Conservation (phyloP, 1,284 basidiomycete species). For the Ganoderma leucocontextum region DNA sequence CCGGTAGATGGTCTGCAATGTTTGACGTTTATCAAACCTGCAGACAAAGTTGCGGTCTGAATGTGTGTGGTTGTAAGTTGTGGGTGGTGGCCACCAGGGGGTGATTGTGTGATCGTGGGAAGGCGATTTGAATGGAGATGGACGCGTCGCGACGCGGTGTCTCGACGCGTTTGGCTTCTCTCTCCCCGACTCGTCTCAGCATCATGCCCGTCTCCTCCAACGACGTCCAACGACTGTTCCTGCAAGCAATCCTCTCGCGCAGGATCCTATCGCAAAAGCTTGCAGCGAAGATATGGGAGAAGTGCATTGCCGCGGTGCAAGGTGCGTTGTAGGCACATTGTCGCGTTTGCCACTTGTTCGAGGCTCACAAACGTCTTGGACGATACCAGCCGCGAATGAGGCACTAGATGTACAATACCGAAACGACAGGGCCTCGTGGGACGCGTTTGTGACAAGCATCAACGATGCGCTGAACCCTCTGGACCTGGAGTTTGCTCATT, state of each 20-base stretch:
- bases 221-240: conserved; percentile 78
- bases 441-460: conserved; percentile 63
- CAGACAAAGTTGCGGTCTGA: neutral
- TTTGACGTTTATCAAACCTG: neutral
- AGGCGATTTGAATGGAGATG: conserved; percentile 16
- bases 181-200: conserved; percentile 24
- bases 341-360: conserved; percentile 2
- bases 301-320: conserved; percentile 70
- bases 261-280: conserved; percentile 68
- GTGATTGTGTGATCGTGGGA: conserved; percentile 22
- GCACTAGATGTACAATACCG: conserved; percentile 54
- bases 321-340: conserved; percentile 44
- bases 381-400: conserved; percentile 56
- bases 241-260: conserved; percentile 79
- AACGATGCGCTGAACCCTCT: conserved; percentile 70
- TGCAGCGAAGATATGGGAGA: conserved; percentile 70
- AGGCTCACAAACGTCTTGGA: neutral
- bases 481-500: conserved; percentile 72
- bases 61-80: neutral
- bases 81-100: neutral
- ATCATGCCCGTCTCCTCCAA: conserved; percentile 52
- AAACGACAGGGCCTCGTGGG: conserved; percentile 59
- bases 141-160: conserved; percentile 38
- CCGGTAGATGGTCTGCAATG: conserved; percentile 1
- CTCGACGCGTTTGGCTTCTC: conserved; percentile 26